These are phyloP conservation scores for Fusarium burgessii DNA, from an alignment of 2,329 filamentous ascomycete genomes.

Conservation along the genomic window DNA sequence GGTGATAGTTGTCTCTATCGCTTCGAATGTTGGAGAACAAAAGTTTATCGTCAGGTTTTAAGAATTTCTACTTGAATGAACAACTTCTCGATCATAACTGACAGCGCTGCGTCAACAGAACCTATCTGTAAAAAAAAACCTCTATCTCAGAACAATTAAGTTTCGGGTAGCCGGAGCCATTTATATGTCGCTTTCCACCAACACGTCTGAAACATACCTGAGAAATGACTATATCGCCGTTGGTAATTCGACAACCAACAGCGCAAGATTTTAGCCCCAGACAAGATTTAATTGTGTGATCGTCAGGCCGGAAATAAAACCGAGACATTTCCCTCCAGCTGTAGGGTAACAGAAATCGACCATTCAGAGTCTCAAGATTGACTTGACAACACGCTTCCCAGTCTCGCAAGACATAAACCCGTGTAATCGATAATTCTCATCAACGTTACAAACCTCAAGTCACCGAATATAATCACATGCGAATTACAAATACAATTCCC, in stretches of 20 bases:
- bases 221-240: not conserved
- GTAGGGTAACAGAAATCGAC: not conserved
- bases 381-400: not conserved
- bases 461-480: not conserved
- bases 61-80: too few relatives aligned
- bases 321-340: not conserved
- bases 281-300: not conserved
- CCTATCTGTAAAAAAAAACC: too few relatives aligned
- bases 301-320: not conserved
- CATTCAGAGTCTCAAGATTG: constrained; percentile 14
- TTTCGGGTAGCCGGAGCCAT: not conserved
- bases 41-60: not conserved
- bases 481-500: not conserved
- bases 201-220: not conserved
- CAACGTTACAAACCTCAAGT: not conserved
- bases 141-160: not conserved
- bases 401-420: not conserved
- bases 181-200: not conserved
- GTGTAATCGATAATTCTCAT: not conserved
- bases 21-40: accelerated
- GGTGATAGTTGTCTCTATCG: not conserved
- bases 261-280: accelerated
- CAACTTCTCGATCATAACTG: accelerated
- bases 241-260: not conserved
- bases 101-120: accelerated